Evolutionary conservation across 345 rosid genomes (phyloP).

Genomic region (Acer saccharum): DNA sequence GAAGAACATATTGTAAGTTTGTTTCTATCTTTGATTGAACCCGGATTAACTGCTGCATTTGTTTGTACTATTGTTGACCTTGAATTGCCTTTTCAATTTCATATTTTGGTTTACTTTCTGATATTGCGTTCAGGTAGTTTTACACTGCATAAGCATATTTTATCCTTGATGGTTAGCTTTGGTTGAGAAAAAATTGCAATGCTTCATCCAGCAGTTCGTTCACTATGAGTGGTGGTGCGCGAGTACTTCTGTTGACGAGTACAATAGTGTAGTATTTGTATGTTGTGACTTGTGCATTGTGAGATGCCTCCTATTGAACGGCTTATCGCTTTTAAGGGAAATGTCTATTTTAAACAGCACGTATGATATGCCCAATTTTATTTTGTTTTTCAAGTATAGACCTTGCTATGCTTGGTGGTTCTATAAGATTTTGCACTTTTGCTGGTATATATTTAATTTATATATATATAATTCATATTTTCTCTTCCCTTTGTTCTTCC

Average conservation of each 20-base stretch:
- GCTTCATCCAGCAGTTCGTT: no score
- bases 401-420: neutral
- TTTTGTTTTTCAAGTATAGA: neutral
- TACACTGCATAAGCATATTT: neutral
- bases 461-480: neutral
- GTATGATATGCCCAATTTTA: no score
- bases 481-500: no score
- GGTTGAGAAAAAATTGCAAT: no score
- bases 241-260: no score
- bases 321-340: no score
- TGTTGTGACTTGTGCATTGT: neutral
- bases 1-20: constrained; percentile 73
- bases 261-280: neutral
- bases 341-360: no score
- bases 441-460: neutral
- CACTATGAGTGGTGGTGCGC: no score
- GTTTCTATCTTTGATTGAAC: neutral
- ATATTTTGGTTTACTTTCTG: neutral
- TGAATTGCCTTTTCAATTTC: neutral
- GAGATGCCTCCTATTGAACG: neutral
- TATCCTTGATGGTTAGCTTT: neutral
- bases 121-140: neutral
- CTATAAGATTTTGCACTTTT: neutral
- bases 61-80: neutral
- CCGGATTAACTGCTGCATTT: neutral